Conservation (phyloP, 2,329 filamentous ascomycete genomes). For the Diaporthe sp. region DNA sequence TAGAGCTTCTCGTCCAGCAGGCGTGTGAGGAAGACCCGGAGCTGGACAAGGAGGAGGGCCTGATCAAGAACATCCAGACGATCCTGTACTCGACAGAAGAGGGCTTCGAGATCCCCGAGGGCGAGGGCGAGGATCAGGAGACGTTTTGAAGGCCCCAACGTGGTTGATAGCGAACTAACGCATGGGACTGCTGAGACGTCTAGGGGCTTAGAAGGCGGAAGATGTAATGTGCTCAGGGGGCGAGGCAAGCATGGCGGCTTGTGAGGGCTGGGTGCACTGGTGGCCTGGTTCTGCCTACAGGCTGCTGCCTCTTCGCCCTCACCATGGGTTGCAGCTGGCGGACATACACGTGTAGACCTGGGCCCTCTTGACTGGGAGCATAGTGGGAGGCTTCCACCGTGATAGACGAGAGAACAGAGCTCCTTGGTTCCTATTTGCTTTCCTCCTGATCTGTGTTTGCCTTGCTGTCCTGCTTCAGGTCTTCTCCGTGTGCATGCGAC, state of each 20-base stretch:
- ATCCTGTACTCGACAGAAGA: conserved; percentile 98
- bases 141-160: conserved; percentile 70
- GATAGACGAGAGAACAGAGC: conserved; percentile 33
- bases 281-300: not conserved
- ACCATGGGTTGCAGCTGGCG: not conserved
- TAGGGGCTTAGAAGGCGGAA: not conserved
- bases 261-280: conserved; percentile 2
- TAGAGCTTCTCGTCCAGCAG: conserved; percentile 93
- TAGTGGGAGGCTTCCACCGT: conserved; percentile 14
- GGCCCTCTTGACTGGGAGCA: conserved; percentile 8
- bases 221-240: conserved; percentile 25
- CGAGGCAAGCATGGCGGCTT: conserved; percentile 17
- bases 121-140: conserved; percentile 85
- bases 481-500: not conserved
- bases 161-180: not conserved
- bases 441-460: not conserved
- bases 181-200: not conserved
- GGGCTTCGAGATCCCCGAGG: conserved; percentile 90
- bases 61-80: conserved; percentile 95
- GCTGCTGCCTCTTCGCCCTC: not conserved
- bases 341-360: not conserved
- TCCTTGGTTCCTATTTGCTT: not conserved
- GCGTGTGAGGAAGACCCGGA: conserved; percentile 93
- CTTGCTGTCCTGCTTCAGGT: not conserved
- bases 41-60: conserved; percentile 92